Evolutionary conservation across 1,139 yeast genomes (phyloP), one percentile per base, ranked within the genome.

Genomic region (Keqinozyma sinolaborantium): DNA sequence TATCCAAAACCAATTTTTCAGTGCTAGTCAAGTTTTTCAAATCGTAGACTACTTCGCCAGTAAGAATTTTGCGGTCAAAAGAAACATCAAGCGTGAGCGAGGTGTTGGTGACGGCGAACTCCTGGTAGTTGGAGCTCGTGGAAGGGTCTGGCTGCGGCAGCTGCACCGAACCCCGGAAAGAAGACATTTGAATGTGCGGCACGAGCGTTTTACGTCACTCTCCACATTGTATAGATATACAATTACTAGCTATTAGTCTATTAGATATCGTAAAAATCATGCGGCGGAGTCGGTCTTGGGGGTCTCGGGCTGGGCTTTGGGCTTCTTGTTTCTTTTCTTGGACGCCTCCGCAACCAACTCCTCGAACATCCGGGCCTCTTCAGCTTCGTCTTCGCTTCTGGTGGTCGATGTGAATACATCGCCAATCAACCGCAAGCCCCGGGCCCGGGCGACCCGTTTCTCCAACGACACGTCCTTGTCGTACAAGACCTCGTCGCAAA

Each of bases 281-380:
- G 8, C 5, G 15, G 10, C 15, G 10, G 15, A 13, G 9, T 9
- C 14, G 15, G 28, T 25, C 10, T 13, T 8, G 28, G 28, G 16
- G 23, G 11, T 10, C 7, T 7, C 10, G 21, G 21, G 21, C 21
- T 18, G 9, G 21, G 21, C 7, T 18, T 12, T 23, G 25, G 25
- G 53, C 47, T 71, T 74, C 67, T 76, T 73, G 44, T 74, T 65
- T 58, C 87, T 81, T 65, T 83, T 86, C 60, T 84, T 77, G 16
- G 88, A 80, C 3, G 97, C 95, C 48, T 88, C 95, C 2, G 96
- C 94, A 32, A 90, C 95, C 41, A 90, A 68, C 48, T 86, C 90
- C 58, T 90, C 98, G 56, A 90, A 90, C 14, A 88, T 72, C 42
- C 90, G 76, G 2, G 94, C 95, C 53, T 90, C 97, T 57, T 86